phyloP scores from a whole-genome alignment of 345 rosid species.

The Cardamine occulta region DNA sequence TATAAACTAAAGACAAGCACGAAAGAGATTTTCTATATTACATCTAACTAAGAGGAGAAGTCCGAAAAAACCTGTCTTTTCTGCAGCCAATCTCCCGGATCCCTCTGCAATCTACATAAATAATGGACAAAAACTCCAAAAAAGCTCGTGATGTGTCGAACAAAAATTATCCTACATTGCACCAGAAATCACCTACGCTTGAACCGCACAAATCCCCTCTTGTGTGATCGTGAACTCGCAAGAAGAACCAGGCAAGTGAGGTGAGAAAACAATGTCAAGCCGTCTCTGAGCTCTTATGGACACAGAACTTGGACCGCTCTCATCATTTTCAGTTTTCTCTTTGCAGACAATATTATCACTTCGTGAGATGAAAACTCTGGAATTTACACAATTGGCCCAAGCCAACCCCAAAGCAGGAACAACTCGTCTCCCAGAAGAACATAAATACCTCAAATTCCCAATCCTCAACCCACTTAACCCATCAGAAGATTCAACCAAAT shows the following conservation, averaged over 20 bases:
- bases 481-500: constrained; percentile 58
- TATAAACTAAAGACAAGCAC: constrained; percentile 13
- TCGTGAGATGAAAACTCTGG: constrained; percentile 70
- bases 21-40: neutral
- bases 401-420: constrained; percentile 78
- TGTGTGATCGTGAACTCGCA: constrained; percentile 68
- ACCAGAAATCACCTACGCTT: constrained; percentile 23
- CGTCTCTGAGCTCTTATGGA: constrained; percentile 48
- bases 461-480: constrained; percentile 65
- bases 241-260: constrained; percentile 63
- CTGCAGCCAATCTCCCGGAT: constrained; percentile 13
- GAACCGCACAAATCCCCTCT: constrained; percentile 61
- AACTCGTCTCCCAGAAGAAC: constrained; percentile 72
- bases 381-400: constrained; percentile 86
- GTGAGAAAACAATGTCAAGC: constrained; percentile 70
- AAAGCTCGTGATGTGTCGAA: neutral
- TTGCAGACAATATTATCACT: constrained; percentile 46
- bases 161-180: neutral
- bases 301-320: constrained; percentile 31
- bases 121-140: neutral
- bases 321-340: constrained; percentile 32
- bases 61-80: constrained; percentile 29
- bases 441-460: constrained; percentile 69
- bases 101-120: constrained; percentile 22
- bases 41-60: neutral